These are phyloP conservation scores for Fulvia fulva DNA, from an alignment of 2,329 filamentous ascomycete genomes.

Conservation along the genomic window DNA sequence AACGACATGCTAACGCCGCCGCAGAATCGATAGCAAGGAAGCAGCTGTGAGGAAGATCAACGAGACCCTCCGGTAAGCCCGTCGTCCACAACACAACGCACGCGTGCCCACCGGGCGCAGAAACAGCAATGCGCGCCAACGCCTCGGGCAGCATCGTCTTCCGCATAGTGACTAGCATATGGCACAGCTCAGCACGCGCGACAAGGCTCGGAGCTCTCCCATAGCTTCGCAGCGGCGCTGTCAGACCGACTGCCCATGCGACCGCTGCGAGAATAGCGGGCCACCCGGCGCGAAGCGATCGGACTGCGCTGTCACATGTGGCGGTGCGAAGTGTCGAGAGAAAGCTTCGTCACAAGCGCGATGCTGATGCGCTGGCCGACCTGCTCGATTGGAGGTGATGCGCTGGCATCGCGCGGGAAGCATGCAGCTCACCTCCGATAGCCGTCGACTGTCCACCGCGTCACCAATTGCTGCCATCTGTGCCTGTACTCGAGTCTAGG, in stretches of 20 bases:
- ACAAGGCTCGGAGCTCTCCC: background rate
- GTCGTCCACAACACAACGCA: background rate
- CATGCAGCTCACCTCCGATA: slow-evolving; percentile 23
- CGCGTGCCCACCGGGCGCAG: background rate
- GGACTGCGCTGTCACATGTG: slow-evolving; percentile 19
- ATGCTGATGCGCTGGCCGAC: slow-evolving; percentile 23
- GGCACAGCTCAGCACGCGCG: background rate
- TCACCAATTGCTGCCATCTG: slow-evolving; percentile 25
- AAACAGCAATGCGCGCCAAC: background rate
- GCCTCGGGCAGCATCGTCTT: background rate
- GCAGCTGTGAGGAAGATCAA: background rate
- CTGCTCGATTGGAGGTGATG: slow-evolving; percentile 23
- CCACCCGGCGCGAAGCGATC: slow-evolving; percentile 4
- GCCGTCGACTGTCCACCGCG: slow-evolving; percentile 16
- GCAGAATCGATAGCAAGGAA: slow-evolving; percentile 4
- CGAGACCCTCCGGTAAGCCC: background rate
- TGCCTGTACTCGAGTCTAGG: slow-evolving; percentile 18
- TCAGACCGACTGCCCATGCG: slow-evolving; percentile 3
- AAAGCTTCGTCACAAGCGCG: slow-evolving; percentile 18
- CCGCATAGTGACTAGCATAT: background rate
- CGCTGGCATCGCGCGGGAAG: slow-evolving; percentile 24
- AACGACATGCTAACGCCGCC: slow-evolving; percentile 10
- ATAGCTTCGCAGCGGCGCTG: background rate
- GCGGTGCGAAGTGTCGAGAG: slow-evolving; percentile 13
- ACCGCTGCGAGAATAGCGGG: slow-evolving; percentile 2